Base-by-base conservation (phyloP, 2,329 filamentous ascomycete species). In the Reticulascus tulasneorum region DNA sequence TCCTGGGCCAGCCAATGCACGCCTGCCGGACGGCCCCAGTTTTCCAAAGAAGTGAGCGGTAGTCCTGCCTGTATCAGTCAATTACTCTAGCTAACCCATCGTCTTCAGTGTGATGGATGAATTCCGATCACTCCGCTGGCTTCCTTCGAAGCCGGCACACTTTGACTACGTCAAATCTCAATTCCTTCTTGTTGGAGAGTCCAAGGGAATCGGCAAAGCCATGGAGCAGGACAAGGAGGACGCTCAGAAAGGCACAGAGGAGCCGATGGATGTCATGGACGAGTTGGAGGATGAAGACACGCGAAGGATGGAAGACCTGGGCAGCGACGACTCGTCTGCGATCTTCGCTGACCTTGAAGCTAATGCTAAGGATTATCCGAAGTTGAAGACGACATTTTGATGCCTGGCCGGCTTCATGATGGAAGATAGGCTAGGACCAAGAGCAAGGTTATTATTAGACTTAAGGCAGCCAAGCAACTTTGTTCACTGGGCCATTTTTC, bases 141-240 rank as follows among this genome's bases (percentile, higher is more conserved):
- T 79, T 37, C 79, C 86, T 1, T 70, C 86, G 1, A 69, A 82
- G 46, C 85, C 88, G 0, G 77, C 84, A 39, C 79, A 89, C 47
- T 67, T 94, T 4, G 74, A 91, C 49, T 87, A 86, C 52, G 71
- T 71, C 22, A 84, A 86, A 46, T 76, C 84, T 0, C 86, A 94
- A 53, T 73, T 94, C 35, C 63, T 95, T 9, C 70, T 95, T 38
- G 82, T 95, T 28, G 88, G 89, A 7, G 79, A 87, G 49, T 73
- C 73, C 1, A 64, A 75, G 1, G 74, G 75, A 3, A 51, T 77
- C 7, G 64, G 69, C 5, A 76, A 75, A 41, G 80, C 78, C 0
- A 62, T 77, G 0, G 70, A 80, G 48, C 63, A 66, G 8, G 64
- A 73, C 18, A 68, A 70, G 4, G 64, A 69, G 16, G 79, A 82